phyloP scores from a whole-genome alignment of 371 early-diverging fungal genomes.

The Umbelopsis sp. region DNA sequence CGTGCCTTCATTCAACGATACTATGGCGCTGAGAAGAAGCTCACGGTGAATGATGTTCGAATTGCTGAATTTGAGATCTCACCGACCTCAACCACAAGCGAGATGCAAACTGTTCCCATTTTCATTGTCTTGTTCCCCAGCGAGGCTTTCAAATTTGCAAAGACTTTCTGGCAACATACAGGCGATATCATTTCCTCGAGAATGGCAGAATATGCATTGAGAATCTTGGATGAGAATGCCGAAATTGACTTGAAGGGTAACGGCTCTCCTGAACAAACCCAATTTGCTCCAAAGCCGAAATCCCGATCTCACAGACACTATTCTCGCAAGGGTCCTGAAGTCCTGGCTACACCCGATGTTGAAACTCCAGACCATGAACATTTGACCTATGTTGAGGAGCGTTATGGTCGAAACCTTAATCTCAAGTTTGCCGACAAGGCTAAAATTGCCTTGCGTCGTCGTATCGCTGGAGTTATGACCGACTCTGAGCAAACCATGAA shows the following conservation, averaged over 20 bases:
- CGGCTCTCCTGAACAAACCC: not conserved
- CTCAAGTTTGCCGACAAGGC: conserved; percentile 73
- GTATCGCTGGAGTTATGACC: conserved; percentile 85
- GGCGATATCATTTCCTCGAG: conserved; percentile 90
- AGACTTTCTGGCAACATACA: conserved; percentile 94
- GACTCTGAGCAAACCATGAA: conserved; percentile 27
- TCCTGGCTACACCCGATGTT: conserved; percentile 28
- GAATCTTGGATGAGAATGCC: conserved; percentile 61
- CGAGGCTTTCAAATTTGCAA: conserved; percentile 72
- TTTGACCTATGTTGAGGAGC: conserved; percentile 80
- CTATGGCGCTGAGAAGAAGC: conserved; percentile 32
- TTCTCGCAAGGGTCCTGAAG: not conserved
- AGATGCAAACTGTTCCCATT: conserved; percentile 49
- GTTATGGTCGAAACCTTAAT: conserved; percentile 89
- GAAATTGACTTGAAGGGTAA: not conserved
- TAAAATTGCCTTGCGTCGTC: conserved; percentile 69
- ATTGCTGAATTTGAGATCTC: conserved; percentile 66
- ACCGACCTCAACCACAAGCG: conserved; percentile 33
- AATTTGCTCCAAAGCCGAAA: not conserved
- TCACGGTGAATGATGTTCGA: conserved; percentile 39
- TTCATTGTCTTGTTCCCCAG: conserved; percentile 78
- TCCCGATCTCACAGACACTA: conserved; percentile 11
- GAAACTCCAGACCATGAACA: conserved; percentile 52
- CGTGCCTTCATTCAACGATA: conserved; percentile 65
- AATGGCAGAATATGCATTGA: conserved; percentile 81